Conservation (phyloP, 306 rosid genomes). For the Corylus avellana region DNA sequence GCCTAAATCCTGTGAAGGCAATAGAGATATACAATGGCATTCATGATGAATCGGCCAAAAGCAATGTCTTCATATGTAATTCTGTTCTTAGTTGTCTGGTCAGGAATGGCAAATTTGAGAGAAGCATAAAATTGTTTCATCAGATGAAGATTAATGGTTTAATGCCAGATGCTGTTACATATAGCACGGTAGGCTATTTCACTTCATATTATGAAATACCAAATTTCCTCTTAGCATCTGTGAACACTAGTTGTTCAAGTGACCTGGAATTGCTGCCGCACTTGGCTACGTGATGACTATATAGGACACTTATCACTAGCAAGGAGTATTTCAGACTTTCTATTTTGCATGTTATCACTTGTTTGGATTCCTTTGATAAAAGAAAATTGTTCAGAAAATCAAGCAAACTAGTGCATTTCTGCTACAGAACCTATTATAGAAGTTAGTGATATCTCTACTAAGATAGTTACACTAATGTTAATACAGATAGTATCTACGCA, state of each 20-base stretch:
- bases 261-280: slow-evolving; percentile 2
- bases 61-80: slow-evolving; percentile 66
- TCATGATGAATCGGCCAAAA: slow-evolving; percentile 54
- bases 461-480: background rate
- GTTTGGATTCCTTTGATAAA: background rate
- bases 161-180: slow-evolving; percentile 75
- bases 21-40: slow-evolving; percentile 63
- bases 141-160: slow-evolving; percentile 81
- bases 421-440: background rate
- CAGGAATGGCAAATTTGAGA: slow-evolving; percentile 63
- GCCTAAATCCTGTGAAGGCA: slow-evolving; percentile 58
- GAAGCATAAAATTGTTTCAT: slow-evolving; percentile 57
- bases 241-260: background rate
- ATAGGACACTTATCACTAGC: background rate
- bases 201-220: slow-evolving; percentile 9
- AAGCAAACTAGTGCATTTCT: background rate
- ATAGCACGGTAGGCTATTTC: slow-evolving; percentile 67
- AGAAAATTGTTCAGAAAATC: background rate
- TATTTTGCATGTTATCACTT: background rate
- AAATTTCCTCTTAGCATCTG: background rate
- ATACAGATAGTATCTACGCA: background rate
- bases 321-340: background rate
- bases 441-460: background rate
- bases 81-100: slow-evolving; percentile 68
- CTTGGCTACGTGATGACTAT: background rate